Base-by-base conservation (phyloP, 805 yeast species). In the Jamesozyma lodderae region DNA sequence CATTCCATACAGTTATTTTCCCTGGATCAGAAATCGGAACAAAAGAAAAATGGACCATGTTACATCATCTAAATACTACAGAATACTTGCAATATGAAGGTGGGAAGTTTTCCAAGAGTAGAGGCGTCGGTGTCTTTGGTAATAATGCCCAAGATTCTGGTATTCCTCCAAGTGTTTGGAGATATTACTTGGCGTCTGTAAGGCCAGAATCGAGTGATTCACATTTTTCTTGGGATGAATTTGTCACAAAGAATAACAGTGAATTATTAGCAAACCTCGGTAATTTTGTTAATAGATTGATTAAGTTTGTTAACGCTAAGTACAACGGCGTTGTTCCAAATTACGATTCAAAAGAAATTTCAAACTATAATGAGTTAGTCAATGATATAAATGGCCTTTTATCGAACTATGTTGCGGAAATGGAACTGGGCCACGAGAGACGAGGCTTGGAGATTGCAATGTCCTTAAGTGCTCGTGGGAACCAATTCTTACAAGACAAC, bases 1-100 rank as follows among this genome's bases (percentile, higher is more conserved):
- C 96, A 23, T 92, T 90, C 85, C 98, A 90, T 60, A 81, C 95
- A 1, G 97, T 92, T 41, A 92, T 92, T 41, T 92, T 88, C 85
- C 98, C 98, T 42, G 79, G 94, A 29, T 68, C 94, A 17, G 81
- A 79, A 63, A 67, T 90, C 31, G 98, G 96, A 60, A 88, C 97
- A 13, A 64, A 72, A 15, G 88, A 88, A 41, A 55, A 69, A 35
- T 90, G 97, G 97, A 87, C 96, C 42, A 79, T 75, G 75, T 70
- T 87, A 49, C 83, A 86, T 55, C 95, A 88, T 61, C 66, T 92
- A 49, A 82, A 78, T 59, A 87, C 97, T 33, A 90, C 97, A 8
- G 98, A 88, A 66, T 92, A 90, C 59, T 70, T 90, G 55, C 96
- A 90, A 63, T 90, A 92, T 57, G 97, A 90, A 68, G 92, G 90